phyloP scores from a whole-genome alignment of 371 early-diverging fungal genomes.

The Entomophthora muscae region DNA sequence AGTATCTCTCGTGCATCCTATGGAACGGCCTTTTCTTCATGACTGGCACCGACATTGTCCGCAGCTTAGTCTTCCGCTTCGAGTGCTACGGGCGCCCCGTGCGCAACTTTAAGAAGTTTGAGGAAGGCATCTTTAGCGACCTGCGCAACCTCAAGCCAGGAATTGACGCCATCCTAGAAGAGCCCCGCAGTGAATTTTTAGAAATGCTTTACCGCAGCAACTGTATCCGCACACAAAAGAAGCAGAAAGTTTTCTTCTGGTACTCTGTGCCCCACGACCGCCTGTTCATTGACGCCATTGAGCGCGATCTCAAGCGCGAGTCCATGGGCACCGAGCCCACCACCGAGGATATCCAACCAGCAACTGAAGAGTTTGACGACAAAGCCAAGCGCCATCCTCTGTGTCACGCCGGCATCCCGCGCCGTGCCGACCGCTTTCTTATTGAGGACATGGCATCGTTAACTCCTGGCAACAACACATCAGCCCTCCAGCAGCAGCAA shows the following conservation, averaged over 20 bases:
- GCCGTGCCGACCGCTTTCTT: background rate
- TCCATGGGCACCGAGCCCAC: background rate
- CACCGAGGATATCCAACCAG: background rate
- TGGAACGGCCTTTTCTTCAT: conserved; percentile 85
- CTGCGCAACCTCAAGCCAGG: conserved; percentile 97
- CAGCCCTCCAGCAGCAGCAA: background rate
- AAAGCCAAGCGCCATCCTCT: conserved; percentile 1
- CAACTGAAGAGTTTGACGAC: background rate
- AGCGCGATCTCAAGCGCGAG: conserved; percentile 96
- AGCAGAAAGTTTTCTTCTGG: conserved; percentile 99
- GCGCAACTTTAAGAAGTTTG: conserved; percentile 91
- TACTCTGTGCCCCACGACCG: conserved; percentile 95
- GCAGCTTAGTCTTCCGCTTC: conserved; percentile 87
- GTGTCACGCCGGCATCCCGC: conserved; percentile 4
- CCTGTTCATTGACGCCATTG: conserved; percentile 93
- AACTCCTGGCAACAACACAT: conserved; percentile 2
- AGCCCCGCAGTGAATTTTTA: conserved; percentile 89
- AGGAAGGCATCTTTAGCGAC: conserved; percentile 98
- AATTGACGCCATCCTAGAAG: conserved; percentile 89
- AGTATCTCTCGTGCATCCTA: conserved; percentile 73
- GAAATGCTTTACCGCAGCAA: conserved; percentile 96
- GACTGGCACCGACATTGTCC: conserved; percentile 98
- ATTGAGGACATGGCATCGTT: conserved; percentile 4
- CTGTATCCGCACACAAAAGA: conserved; percentile 99
- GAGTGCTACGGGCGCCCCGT: conserved; percentile 83